These are phyloP conservation scores for Beta corolliflora DNA, from an alignment of 179 eudicot genomes.

Conservation along the genomic window DNA sequence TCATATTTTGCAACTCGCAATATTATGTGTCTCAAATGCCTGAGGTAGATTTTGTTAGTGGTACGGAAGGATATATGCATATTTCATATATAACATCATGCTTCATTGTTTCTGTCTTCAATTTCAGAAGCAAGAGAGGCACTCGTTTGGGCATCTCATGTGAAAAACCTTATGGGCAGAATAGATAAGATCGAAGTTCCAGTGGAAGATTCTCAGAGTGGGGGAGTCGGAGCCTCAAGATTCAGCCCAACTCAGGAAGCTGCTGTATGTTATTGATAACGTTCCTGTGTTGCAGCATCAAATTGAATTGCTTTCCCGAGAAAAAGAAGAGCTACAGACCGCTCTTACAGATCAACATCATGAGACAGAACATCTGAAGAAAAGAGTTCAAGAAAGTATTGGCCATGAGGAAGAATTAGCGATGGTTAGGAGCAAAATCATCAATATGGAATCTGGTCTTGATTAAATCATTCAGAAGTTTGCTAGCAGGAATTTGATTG, in stretches of 20 bases:
- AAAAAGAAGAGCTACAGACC: slow-evolving; percentile 64
- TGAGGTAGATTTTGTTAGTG: background rate
- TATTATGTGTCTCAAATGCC: background rate
- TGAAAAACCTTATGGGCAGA: slow-evolving; percentile 56
- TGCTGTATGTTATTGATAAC: slow-evolving; percentile 58
- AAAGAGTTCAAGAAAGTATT: slow-evolving; percentile 42
- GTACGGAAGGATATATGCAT: background rate
- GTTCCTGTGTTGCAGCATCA: slow-evolving; percentile 48
- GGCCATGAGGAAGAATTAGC: slow-evolving; percentile 44
- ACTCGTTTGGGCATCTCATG: slow-evolving; percentile 50
- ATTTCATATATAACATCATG: background rate
- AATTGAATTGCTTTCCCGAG: slow-evolving; percentile 49
- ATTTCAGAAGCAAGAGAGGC: slow-evolving; percentile 63
- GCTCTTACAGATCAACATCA: slow-evolving; percentile 48
- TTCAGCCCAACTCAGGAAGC: slow-evolving; percentile 58
- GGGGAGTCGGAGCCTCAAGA: slow-evolving; percentile 45
- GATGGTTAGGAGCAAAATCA: slow-evolving; percentile 41
- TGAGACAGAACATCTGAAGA: slow-evolving; percentile 63
- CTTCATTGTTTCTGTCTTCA: slow-evolving; percentile 28
- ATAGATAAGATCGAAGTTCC: slow-evolving; percentile 52
- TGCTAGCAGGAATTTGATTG: slow-evolving; percentile 40
- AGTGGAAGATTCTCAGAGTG: slow-evolving; percentile 34
- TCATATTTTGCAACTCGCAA: background rate
- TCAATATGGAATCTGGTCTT: slow-evolving; percentile 50
- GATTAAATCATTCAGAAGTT: slow-evolving; percentile 54